Evolutionary conservation across 352 stramenopile genomes (phyloP), one percentile per base, ranked within the genome.

Genomic region (Pythium scleroteichum): DNA sequence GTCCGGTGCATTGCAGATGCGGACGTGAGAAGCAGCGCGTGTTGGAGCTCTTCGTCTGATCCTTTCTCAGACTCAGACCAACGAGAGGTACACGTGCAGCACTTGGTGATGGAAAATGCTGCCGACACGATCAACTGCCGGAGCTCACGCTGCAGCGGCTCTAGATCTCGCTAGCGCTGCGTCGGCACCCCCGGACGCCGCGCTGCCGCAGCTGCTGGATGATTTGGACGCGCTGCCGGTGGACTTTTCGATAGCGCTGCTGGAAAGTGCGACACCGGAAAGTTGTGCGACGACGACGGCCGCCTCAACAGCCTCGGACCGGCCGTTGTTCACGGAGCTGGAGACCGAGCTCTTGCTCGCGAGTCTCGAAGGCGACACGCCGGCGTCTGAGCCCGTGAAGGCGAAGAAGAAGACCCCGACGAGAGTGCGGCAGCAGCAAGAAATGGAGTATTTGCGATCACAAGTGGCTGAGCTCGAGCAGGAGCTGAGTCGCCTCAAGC

Each of bases 401-500:
- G 7, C 23, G n/a, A 54, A 46, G 19, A 24, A 32, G 17, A 41
- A 42, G 19, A 20, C 33, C 19, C 20, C 50, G 33, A 29, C 50
- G 22, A 33, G 50, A 42, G 23, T 32, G 35, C 39, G 53, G 3
- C 53, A 59, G 19, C 35, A 51, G 24, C 39, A 59, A 49, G 53
- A 59, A 26, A 49, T 59, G 27, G 53, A 50, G 26, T 51, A 59
- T 8, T 20, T 59, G 39, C 22, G 53, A 1, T 13, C 53, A 3
- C 39, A 49, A 22, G 53, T 59, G 7, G 23, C 13, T 29, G 53
- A 59, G 53, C 53, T 59, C 39, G 53, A 59, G 20, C 14, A 26
- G 6, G 23, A 48, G 27, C 41, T 59, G 17, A 17, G n/a, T 3
- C 53, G n/a, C 1, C 22, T 59, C n/a, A 59, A 59, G 41, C 38